Conservation (phyloP, 2,329 filamentous ascomycete genomes). For the Hymenoscyphus albidus region DNA sequence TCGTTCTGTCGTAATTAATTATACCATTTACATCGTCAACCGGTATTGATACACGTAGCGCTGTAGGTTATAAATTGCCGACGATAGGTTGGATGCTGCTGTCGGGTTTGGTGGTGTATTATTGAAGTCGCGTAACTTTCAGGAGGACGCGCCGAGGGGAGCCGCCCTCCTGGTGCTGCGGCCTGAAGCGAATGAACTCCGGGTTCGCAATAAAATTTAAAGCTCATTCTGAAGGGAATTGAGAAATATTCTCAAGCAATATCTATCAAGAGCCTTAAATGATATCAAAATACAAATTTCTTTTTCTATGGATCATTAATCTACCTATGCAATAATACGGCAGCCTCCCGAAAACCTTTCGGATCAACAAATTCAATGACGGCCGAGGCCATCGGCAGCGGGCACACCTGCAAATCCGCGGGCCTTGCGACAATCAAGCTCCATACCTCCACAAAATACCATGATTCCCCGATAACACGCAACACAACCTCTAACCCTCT, state of each 20-base stretch:
- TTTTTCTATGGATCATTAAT: background rate
- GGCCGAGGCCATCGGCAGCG: constrained; percentile 16
- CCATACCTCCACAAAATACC: background rate
- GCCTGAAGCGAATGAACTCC: background rate
- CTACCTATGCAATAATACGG: background rate
- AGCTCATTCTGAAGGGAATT: background rate
- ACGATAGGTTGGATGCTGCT: constrained; percentile 6
- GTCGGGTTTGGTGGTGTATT: constrained; percentile 4
- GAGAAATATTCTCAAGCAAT: background rate
- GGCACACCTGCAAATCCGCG: background rate
- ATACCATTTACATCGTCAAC: constrained; percentile 15
- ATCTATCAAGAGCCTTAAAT: background rate
- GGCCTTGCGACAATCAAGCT: background rate
- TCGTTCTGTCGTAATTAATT: constrained; percentile 9
- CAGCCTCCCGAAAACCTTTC: constrained; percentile 18
- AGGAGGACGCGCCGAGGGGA: constrained; percentile 11
- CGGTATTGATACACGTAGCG: constrained; percentile 6
- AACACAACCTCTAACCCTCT: background rate
- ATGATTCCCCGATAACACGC: constrained; percentile 27
- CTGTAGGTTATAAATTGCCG: background rate
- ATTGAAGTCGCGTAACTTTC: constrained; percentile 19
- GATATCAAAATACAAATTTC: background rate
- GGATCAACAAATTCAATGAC: constrained; percentile 27
- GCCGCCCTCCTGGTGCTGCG: background rate
- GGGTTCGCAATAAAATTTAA: background rate